Conservation (phyloP, 2,329 filamentous ascomycete genomes). For the Talaromyces funiculosus region DNA sequence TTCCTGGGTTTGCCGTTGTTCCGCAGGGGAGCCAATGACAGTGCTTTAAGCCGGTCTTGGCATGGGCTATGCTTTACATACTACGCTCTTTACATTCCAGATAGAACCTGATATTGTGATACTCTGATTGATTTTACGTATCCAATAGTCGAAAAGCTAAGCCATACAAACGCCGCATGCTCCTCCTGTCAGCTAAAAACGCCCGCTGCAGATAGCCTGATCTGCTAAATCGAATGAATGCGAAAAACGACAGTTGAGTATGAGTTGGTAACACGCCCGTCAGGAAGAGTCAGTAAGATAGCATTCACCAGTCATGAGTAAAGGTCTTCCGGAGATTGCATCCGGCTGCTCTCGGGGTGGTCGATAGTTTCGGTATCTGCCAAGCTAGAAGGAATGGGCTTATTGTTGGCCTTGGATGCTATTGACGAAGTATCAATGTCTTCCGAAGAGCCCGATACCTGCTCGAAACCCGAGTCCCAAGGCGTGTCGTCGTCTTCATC, state of each 20-base stretch:
- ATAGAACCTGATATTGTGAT: not conserved
- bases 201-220: conserved; percentile 9
- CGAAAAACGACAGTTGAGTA: not conserved
- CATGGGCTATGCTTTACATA: not conserved
- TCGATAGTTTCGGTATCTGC: not conserved
- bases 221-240: conserved; percentile 1
- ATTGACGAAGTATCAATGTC: conserved; percentile 20
- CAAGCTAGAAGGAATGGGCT: not conserved
- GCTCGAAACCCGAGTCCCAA: conserved; percentile 14
- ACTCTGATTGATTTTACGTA: too few species aligned
- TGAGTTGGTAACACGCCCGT: not conserved
- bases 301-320: not conserved
- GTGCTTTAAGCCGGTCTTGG: not conserved
- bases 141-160: not conserved
- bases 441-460: conserved; percentile 24
- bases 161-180: not conserved
- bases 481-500: not conserved
- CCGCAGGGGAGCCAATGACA: conserved; percentile 3
- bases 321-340: conserved; percentile 4
- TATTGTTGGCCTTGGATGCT: not conserved
- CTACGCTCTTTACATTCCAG: not conserved
- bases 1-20: conserved; percentile 6
- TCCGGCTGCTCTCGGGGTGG: not conserved
- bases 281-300: too few species aligned
- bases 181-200: not conserved